Conservation (phyloP, 2,329 filamentous ascomycete species). For the Pestalotiopsis sp. region DNA sequence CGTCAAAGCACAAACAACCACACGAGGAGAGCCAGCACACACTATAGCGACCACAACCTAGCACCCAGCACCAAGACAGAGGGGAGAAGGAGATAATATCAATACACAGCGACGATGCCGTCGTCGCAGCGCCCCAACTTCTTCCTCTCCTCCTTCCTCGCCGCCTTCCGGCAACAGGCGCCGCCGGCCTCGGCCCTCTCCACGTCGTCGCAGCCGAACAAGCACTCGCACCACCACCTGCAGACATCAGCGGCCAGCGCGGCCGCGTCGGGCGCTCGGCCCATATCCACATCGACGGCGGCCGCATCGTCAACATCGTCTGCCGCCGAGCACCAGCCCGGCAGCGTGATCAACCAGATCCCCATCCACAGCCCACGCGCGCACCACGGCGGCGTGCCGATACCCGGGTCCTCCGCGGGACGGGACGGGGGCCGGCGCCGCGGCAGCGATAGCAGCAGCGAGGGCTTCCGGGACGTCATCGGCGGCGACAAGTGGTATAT, state of each 20-base stretch:
- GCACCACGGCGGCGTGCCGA: slow-evolving; percentile 20
- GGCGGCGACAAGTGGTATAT: slow-evolving; percentile 83
- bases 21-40: no score
- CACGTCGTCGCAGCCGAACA: slow-evolving; percentile 30
- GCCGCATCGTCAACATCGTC: neutral
- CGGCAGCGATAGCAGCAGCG: slow-evolving; percentile 74
- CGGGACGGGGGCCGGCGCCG: slow-evolving; percentile 47
- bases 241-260: slow-evolving; percentile 12
- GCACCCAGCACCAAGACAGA: neutral
- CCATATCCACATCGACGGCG: slow-evolving; percentile 22
- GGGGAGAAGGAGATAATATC: neutral
- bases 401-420: slow-evolving; percentile 16
- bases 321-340: slow-evolving; percentile 8
- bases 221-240: slow-evolving; percentile 21
- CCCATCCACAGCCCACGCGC: slow-evolving; percentile 30
- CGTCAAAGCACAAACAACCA: no score
- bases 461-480: slow-evolving; percentile 73
- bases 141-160: slow-evolving; percentile 35
- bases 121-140: slow-evolving; percentile 33
- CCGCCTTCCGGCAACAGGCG: slow-evolving; percentile 32
- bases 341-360: slow-evolving; percentile 32
- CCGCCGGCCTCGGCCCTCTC: slow-evolving; percentile 24
- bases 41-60: no score
- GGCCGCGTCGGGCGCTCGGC: slow-evolving; percentile 17
- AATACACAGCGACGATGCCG: slow-evolving; percentile 20